Conservation (phyloP, 345 rosid species). For the Salix caprea region DNA sequence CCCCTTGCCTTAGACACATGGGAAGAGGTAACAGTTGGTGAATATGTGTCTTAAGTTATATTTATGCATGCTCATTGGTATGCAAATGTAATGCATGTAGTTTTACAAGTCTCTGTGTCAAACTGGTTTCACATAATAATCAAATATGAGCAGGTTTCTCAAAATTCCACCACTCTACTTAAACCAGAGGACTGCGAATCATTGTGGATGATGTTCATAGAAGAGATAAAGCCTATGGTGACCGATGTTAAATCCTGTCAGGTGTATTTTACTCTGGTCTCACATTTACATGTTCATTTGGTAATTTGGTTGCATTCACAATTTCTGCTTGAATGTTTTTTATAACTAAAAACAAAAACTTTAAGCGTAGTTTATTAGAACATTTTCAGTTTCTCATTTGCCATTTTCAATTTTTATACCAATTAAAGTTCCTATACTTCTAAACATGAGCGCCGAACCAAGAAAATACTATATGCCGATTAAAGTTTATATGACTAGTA, state of each 20-base stretch:
- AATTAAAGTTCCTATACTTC: too few relatives aligned
- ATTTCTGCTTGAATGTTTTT: too few relatives aligned
- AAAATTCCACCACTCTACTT: constrained; percentile 28
- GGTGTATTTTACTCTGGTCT: constrained; percentile 27
- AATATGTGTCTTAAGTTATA: neutral
- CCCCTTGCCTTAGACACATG: constrained; percentile 67
- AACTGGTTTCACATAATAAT: constrained; percentile 2
- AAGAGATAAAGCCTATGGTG: constrained; percentile 25
- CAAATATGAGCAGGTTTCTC: constrained; percentile 40
- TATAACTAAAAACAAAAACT: too few relatives aligned
- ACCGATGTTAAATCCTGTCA: constrained; percentile 60
- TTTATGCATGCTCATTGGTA: neutral
- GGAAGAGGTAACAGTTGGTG: constrained; percentile 49
- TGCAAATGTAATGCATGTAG: neutral
- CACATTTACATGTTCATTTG: neutral
- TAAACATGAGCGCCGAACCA: too few relatives aligned
- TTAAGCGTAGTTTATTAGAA: neutral
- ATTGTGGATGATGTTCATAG: constrained; percentile 29
- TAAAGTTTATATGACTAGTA: too few relatives aligned
- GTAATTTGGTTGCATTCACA: too few relatives aligned
- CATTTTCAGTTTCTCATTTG: too few relatives aligned
- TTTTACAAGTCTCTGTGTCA: neutral
- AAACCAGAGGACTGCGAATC: constrained; percentile 28
- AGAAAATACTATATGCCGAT: too few relatives aligned
- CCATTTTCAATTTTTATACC: too few relatives aligned